phyloP scores from a whole-genome alignment of 331 rosid species.

The Stylosanthes scabra region DNA sequence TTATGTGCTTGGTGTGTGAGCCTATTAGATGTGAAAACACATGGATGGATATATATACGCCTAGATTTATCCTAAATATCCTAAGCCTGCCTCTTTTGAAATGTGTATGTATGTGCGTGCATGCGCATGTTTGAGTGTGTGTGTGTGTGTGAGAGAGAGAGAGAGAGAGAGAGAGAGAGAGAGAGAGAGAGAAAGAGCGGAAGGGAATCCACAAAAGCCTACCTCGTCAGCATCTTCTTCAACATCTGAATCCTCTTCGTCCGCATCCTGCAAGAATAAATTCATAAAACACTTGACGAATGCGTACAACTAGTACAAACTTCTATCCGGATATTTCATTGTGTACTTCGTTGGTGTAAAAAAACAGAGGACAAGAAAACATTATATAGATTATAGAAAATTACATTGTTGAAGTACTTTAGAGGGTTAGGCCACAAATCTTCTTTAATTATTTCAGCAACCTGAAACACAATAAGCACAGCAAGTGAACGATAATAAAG shows the following conservation, averaged over 20 bases:
- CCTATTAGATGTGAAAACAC: too few relatives aligned
- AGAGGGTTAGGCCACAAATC: constrained; percentile 86
- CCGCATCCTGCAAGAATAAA: constrained; percentile 59
- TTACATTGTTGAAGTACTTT: constrained; percentile 73
- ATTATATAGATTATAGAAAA: constrained; percentile 24
- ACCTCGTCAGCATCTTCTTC: constrained; percentile 60
- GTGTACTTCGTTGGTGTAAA: too few relatives aligned
- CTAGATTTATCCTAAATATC: too few relatives aligned
- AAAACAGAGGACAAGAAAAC: background rate
- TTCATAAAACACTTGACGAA: background rate
- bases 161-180: too few relatives aligned
- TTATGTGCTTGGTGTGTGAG: too few relatives aligned
- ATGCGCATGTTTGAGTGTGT: too few relatives aligned
- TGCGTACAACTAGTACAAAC: background rate
- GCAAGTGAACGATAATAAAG: background rate
- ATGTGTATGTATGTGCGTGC: too few relatives aligned
- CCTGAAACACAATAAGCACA: constrained; percentile 44
- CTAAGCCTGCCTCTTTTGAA: constrained; percentile 23
- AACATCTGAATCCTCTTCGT: constrained; percentile 67
- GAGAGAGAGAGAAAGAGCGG: too few relatives aligned
- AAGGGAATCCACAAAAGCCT: background rate
- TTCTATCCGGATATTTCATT: background rate
- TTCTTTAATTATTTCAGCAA: constrained; percentile 73
- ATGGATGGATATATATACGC: too few relatives aligned
- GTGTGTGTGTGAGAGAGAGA: too few relatives aligned